phyloP scores from a whole-genome alignment of 2,329 filamentous ascomycete genomes.

The Plectosphaerella sp. region DNA sequence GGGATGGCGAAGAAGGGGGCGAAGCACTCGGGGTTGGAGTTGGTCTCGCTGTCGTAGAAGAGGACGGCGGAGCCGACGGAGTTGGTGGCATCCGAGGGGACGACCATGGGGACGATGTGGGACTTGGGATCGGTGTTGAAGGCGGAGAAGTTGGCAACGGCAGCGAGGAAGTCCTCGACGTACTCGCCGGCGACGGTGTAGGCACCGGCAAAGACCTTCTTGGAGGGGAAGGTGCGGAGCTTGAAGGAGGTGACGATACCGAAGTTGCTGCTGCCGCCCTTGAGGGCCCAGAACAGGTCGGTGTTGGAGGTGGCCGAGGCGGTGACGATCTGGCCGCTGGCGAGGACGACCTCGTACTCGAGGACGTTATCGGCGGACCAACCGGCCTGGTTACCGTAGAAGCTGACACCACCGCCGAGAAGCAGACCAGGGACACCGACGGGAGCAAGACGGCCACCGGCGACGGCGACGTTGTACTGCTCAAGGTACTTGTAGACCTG shows the following conservation, averaged over 20 bases:
- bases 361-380: slow-evolving; percentile 20
- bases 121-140: slow-evolving; percentile 15
- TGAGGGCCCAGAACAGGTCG: slow-evolving; percentile 38
- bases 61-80: slow-evolving; percentile 27
- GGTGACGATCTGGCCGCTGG: slow-evolving; percentile 31
- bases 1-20: slow-evolving; percentile 29
- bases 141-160: slow-evolving; percentile 16
- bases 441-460: slow-evolving; percentile 20
- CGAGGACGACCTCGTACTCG: slow-evolving; percentile 36
- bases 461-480: slow-evolving; percentile 14
- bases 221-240: slow-evolving; percentile 29
- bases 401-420: slow-evolving; percentile 26
- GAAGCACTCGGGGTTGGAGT: slow-evolving; percentile 24
- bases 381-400: slow-evolving; percentile 21
- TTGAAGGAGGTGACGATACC: slow-evolving; percentile 24
- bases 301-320: slow-evolving; percentile 27
- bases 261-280: slow-evolving; percentile 27
- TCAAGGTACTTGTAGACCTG: slow-evolving; percentile 21
- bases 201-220: slow-evolving; percentile 13
- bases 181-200: slow-evolving; percentile 14
- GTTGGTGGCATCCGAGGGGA: slow-evolving; percentile 13
- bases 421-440: slow-evolving; percentile 23
- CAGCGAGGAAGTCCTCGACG: slow-evolving; percentile 13
- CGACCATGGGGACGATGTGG: slow-evolving; percentile 16
- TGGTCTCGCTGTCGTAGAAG: slow-evolving; percentile 28